phyloP scores from a whole-genome alignment of 805 yeast species.

The Saccharomycopsis selenospora region DNA sequence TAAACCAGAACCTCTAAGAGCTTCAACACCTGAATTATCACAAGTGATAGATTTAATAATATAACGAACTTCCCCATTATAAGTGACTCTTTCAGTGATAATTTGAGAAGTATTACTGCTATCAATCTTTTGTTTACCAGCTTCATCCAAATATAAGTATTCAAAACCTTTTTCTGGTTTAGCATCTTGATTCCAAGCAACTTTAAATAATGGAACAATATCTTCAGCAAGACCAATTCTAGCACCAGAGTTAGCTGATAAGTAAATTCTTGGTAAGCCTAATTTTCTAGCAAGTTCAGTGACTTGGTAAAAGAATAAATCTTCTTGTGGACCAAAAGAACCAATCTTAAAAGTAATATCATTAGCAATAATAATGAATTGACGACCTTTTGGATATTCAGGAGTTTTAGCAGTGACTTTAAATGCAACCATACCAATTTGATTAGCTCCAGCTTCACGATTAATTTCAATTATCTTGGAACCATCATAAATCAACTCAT shows the following conservation, averaged over 20 bases:
- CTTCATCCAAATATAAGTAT: slow-evolving; percentile 75
- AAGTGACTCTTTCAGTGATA: slow-evolving; percentile 71
- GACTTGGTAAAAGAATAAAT: slow-evolving; percentile 81
- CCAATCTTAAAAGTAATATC: slow-evolving; percentile 98
- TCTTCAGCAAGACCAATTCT: slow-evolving; percentile 98
- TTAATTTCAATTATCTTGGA: slow-evolving; percentile 75
- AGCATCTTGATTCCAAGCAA: slow-evolving; percentile 80
- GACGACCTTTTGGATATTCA: slow-evolving; percentile 95
- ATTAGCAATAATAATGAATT: slow-evolving; percentile 86
- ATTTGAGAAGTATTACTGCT: slow-evolving; percentile 55
- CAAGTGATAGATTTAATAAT: slow-evolving; percentile 84
- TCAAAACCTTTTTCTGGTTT: slow-evolving; percentile 82
- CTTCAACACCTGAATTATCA: slow-evolving; percentile 98
- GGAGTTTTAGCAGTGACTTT: slow-evolving; percentile 86
- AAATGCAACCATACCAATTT: slow-evolving; percentile 97
- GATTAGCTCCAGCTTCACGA: slow-evolving; percentile 95
- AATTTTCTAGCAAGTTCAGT: slow-evolving; percentile 84
- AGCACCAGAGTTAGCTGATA: slow-evolving; percentile 99
- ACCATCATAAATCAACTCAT: slow-evolving; percentile 83
- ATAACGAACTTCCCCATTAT: slow-evolving; percentile 75
- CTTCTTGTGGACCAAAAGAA: slow-evolving; percentile 97
- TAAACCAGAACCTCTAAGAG: slow-evolving; percentile 95
- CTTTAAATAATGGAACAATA: slow-evolving; percentile 78
- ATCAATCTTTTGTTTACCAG: slow-evolving; percentile 49
- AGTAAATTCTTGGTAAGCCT: slow-evolving; percentile 92